phyloP scores from a whole-genome alignment of 73 alveolate genomes.

The Tetrahymena thermophila region DNA sequence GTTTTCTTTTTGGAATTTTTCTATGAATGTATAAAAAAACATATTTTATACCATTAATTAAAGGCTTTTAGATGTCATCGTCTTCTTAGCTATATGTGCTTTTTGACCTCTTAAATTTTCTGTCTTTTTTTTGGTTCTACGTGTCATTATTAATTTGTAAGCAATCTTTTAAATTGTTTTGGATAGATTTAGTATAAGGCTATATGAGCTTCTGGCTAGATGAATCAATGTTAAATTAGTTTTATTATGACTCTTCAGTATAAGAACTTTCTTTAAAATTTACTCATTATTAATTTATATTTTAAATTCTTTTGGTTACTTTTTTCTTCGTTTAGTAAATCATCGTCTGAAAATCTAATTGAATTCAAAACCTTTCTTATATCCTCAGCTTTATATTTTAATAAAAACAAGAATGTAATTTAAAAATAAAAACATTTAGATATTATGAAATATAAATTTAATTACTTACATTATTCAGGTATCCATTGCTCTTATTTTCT shows the following conservation, averaged over 20 bases:
- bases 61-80: neutral
- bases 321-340: neutral
- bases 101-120: neutral
- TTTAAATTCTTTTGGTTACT: neutral
- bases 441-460: neutral
- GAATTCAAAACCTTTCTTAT: slow-evolving; percentile 14
- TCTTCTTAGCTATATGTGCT: neutral
- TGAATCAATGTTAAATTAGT: neutral
- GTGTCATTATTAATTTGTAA: neutral
- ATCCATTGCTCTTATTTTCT: slow-evolving; percentile 12
- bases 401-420: neutral
- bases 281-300: neutral
- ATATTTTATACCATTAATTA: neutral
- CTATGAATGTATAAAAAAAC: neutral
- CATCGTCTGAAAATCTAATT: neutral
- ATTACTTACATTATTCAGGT: slow-evolving; percentile 11
- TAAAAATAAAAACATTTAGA: neutral
- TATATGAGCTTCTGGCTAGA: neutral
- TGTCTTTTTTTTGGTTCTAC: neutral
- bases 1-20: neutral
- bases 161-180: neutral
- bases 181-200: neutral
- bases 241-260: neutral
- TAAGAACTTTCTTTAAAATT: neutral
- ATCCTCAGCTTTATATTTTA: slow-evolving; percentile 7